phyloP scores from a whole-genome alignment of 163 green algal genomes.

The Prototheca stagnorum region DNA sequence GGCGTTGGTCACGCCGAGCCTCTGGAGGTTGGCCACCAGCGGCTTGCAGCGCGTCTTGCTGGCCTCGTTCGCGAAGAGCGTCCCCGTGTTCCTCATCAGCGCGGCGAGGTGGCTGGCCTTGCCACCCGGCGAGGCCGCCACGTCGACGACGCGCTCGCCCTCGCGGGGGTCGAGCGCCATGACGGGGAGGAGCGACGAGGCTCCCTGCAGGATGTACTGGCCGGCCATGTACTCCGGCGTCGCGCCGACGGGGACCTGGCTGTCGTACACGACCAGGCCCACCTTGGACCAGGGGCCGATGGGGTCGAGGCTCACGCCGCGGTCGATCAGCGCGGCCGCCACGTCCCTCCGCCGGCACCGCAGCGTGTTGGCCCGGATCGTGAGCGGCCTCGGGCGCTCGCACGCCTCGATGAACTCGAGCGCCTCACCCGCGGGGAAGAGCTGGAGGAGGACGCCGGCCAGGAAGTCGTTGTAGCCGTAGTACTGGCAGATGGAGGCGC shows the following conservation, averaged over 20 bases:
- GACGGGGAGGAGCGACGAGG: constrained; percentile 91
- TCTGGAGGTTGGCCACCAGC: constrained; percentile 79
- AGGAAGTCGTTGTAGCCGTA: constrained; percentile 97
- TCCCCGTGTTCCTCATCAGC: constrained; percentile 90
- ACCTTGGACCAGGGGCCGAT: constrained; percentile 92
- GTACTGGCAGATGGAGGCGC: constrained; percentile 64
- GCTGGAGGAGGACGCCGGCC: constrained; percentile 55
- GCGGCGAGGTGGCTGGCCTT: constrained; percentile 94
- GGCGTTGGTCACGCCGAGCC: constrained; percentile 87
- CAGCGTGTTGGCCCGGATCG: constrained; percentile 88
- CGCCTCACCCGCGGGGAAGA: constrained; percentile 58
- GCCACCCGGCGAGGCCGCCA: constrained; percentile 83
- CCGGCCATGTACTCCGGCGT: constrained; percentile 99
- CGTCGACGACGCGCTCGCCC: constrained; percentile 80
- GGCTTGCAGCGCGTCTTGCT: constrained; percentile 72
- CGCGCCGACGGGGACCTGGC: constrained; percentile 86
- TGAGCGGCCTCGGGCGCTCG: constrained; percentile 61
- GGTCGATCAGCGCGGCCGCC: constrained; percentile 81
- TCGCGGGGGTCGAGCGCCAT: constrained; percentile 91
- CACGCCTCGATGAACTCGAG: constrained; percentile 66
- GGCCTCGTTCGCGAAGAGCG: constrained; percentile 94
- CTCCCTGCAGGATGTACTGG: constrained; percentile 98
- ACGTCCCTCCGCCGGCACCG: constrained; percentile 83
- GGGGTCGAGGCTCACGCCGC: constrained; percentile 94
- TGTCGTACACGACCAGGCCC: constrained; percentile 96